Percentiles rank a stretch among this genome's conserved stretches.
phyloP scores from a whole-genome alignment of 306 rosid species.

The Quercus dentata region DNA sequence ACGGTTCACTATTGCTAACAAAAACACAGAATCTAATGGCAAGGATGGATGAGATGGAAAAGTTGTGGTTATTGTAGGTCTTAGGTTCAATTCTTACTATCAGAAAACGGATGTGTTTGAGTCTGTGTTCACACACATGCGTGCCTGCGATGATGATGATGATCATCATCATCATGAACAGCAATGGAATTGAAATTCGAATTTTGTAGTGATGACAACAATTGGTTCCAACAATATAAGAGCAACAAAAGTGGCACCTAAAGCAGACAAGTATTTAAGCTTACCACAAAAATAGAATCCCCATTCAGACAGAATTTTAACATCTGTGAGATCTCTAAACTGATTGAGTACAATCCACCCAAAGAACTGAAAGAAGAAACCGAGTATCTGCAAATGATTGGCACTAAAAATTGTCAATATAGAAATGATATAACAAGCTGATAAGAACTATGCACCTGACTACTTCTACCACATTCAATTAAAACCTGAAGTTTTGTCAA shows the following conservation, averaged over 20 bases:
- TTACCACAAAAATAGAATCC: constrained; percentile 98
- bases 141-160: not conserved
- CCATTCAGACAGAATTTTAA: constrained; percentile 82
- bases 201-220: not conserved
- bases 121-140: no score
- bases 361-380: no score
- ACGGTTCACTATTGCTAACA: no score
- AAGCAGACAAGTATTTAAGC: constrained; percentile 28
- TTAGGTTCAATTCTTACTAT: no score
- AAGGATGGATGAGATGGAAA: no score
- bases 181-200: not conserved
- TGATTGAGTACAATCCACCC: no score
- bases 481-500: not conserved
- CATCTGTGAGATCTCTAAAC: no score
- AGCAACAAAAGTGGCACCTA: not conserved
- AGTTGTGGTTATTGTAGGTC: no score
- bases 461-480: not conserved
- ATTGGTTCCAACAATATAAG: not conserved
- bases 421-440: constrained; percentile 10
- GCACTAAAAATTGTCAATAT: constrained; percentile 18
- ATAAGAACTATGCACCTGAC: not conserved
- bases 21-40: no score
- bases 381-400: constrained; percentile 12
- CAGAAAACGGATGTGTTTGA: no score
- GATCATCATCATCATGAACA: not conserved